Percentiles rank a stretch among this genome's conserved stretches.
phyloP scores from a whole-genome alignment of 306 rosid genomes.

The Hippophae rhamnoides region DNA sequence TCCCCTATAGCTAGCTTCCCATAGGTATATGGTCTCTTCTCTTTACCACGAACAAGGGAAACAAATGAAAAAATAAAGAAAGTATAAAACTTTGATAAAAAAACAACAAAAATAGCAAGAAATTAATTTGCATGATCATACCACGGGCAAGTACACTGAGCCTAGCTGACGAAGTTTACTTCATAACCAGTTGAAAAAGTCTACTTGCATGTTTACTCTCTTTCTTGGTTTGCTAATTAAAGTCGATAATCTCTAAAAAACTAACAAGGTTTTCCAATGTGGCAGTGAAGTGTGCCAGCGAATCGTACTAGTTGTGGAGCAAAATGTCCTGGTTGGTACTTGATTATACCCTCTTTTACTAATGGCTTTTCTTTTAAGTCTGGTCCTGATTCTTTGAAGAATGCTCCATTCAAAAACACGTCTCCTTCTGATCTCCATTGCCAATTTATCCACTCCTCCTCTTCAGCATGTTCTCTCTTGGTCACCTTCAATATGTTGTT shows the following conservation, averaged over 20 bases:
- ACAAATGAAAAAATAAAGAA: too few species aligned
- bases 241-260: background rate
- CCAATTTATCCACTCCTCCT: conserved; percentile 40
- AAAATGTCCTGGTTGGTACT: conserved; percentile 38
- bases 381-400: conserved; percentile 40
- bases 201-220: too few species aligned
- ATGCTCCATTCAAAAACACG: conserved; percentile 54
- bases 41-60: too few species aligned
- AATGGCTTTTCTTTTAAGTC: conserved; percentile 14
- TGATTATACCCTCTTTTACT: conserved; percentile 34
- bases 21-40: too few species aligned
- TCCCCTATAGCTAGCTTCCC: too few species aligned
- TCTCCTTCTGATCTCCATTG: conserved; percentile 82
- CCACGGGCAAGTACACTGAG: too few species aligned
- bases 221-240: too few species aligned
- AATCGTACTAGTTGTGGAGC: conserved; percentile 42
- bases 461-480: conserved; percentile 44
- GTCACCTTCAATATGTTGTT: conserved; percentile 34
- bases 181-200: too few species aligned
- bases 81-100: too few species aligned
- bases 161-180: too few species aligned
- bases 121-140: too few species aligned
- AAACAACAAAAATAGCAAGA: too few species aligned
- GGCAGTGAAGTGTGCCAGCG: conserved; percentile 40
- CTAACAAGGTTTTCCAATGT: conserved; percentile 39